phyloP scores from a whole-genome alignment of 2,329 filamentous ascomycete species.

The Fusarium coffeatum region DNA sequence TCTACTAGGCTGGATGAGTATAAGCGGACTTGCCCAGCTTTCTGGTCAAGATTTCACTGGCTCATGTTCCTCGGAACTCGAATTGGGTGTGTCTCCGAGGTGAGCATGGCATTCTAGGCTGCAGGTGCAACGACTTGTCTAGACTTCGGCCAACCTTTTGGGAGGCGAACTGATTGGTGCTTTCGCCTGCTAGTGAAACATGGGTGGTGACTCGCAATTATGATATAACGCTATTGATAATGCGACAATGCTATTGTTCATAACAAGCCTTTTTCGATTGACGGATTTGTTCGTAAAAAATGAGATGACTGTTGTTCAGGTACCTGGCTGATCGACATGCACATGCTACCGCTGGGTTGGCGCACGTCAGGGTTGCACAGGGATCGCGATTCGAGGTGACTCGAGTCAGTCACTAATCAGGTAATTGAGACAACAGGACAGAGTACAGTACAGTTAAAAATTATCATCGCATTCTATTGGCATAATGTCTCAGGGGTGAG shows the following conservation, averaged over 20 bases:
- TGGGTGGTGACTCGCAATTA: neutral
- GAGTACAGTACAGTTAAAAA: neutral
- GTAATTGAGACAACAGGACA: neutral
- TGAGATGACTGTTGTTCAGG: neutral
- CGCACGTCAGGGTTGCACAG: neutral
- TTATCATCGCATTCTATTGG: rapidly evolving
- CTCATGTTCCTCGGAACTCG: conserved; percentile 10
- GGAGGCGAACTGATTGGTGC: neutral
- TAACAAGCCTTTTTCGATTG: neutral
- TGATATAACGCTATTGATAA: neutral
- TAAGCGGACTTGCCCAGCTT: neutral
- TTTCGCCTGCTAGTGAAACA: neutral
- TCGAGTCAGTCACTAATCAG: neutral
- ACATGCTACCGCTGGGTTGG: neutral
- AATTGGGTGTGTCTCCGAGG: neutral
- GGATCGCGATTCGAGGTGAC: neutral
- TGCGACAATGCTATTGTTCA: neutral
- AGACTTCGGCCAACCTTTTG: neutral
- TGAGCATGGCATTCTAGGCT: neutral
- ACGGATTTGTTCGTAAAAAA: neutral
- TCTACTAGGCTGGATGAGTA: neutral
- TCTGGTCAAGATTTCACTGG: neutral
- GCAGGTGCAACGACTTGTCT: neutral
- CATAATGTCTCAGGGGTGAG: too few species aligned
- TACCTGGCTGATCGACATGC: neutral